These are phyloP conservation scores for Aspergillus quadrilineatus DNA, from an alignment of 2,329 filamentous ascomycete species.

Conservation along the genomic window DNA sequence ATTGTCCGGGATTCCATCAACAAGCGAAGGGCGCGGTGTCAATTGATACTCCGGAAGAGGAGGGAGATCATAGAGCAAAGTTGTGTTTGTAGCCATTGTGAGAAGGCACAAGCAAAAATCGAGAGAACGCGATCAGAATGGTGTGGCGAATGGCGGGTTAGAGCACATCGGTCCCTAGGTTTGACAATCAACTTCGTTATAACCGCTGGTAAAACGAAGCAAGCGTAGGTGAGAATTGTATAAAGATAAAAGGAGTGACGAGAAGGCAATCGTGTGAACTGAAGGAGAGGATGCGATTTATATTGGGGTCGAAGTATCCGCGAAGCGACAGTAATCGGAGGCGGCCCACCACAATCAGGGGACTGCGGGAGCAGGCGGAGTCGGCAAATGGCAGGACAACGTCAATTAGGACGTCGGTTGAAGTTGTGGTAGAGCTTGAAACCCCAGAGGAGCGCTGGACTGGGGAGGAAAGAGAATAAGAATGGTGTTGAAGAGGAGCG, in stretches of 20 bases:
- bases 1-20: conserved; percentile 78
- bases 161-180: conserved; percentile 9
- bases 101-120: conserved; percentile 9
- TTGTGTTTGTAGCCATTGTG: conserved; percentile 38
- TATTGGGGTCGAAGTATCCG: conserved; percentile 1
- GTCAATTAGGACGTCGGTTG: conserved; percentile 8
- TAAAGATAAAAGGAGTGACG: not conserved
- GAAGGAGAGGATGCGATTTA: conserved; percentile 6
- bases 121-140: conserved; percentile 4
- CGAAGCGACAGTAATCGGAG: conserved; percentile 7
- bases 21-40: conserved; percentile 65
- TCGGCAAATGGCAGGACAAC: not conserved
- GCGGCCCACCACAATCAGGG: conserved; percentile 19
- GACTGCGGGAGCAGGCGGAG: conserved; percentile 13
- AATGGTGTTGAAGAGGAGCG: conserved; percentile 8
- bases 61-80: conserved; percentile 61
- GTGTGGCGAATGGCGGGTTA: conserved; percentile 3
- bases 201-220: not conserved
- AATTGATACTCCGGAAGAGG: conserved; percentile 82
- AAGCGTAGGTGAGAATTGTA: not conserved
- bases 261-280: not conserved
- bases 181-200: not conserved
- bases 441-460: not conserved
- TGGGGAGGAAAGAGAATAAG: conserved; percentile 2
- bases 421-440: not conserved